A percentile compares a stretch with the other conserved stretches of the same genome.
phyloP scores from a whole-genome alignment of 2,329 filamentous ascomycete species.

The Mycosphaerella sp. region DNA sequence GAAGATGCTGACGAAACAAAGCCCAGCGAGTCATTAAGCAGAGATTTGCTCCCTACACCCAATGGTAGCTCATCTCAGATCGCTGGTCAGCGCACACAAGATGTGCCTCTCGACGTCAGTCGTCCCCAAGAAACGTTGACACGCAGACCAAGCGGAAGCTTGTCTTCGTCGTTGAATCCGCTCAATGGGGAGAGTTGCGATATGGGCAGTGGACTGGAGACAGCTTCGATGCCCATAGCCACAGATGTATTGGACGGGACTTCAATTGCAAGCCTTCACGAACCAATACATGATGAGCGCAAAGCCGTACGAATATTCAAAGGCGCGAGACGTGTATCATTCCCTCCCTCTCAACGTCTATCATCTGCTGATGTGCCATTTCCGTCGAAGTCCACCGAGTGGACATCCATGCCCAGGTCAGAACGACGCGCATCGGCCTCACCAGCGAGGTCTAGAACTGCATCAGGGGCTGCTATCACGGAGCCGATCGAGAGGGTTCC shows the following conservation, averaged over 20 bases:
- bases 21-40: background rate
- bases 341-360: constrained; percentile 9
- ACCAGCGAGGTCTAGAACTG: constrained; percentile 4
- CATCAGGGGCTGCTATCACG: background rate
- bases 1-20: background rate
- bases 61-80: too few relatives aligned
- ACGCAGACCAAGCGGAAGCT: constrained; percentile 11
- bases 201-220: constrained; percentile 15
- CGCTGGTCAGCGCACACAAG: background rate
- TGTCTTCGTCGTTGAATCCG: constrained; percentile 10
- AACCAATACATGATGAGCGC: background rate
- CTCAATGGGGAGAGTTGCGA: constrained; percentile 3
- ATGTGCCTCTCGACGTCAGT: background rate
- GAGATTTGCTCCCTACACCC: background rate
- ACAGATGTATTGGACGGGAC: constrained; percentile 31
- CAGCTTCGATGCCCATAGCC: constrained; percentile 21
- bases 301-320: constrained; percentile 11
- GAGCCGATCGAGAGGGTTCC: background rate
- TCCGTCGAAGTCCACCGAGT: background rate
- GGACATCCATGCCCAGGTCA: background rate
- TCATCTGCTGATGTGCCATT: background rate
- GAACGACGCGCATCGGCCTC: constrained; percentile 1
- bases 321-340: constrained; percentile 19
- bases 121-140: background rate
- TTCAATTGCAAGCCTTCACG: constrained; percentile 31